These are phyloP conservation scores for Hypoxylon sp. DNA, from an alignment of 2,329 filamentous ascomycete genomes.

Conservation along the genomic window DNA sequence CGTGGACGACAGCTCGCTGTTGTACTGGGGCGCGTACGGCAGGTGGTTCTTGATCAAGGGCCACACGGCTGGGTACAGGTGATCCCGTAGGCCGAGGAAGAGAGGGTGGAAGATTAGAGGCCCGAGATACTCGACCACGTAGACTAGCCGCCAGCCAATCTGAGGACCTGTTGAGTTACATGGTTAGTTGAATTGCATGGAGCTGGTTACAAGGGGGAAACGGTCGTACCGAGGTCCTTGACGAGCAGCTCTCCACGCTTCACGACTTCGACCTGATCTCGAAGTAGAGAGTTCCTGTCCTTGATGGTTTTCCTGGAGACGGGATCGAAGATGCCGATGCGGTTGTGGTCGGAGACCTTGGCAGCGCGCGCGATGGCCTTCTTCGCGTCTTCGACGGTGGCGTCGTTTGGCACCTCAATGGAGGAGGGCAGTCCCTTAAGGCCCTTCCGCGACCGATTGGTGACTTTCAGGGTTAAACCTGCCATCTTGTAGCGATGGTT, in stretches of 20 bases:
- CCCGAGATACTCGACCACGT: slow-evolving; percentile 94
- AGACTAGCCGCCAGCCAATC: slow-evolving; percentile 93
- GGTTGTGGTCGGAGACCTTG: slow-evolving; percentile 70
- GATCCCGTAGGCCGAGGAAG: slow-evolving; percentile 79
- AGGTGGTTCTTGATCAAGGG: slow-evolving; percentile 62
- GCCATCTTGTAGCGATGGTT: slow-evolving; percentile 40
- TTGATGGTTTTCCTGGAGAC: slow-evolving; percentile 74
- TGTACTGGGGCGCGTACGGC: slow-evolving; percentile 56
- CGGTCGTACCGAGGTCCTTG: slow-evolving; percentile 87
- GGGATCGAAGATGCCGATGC: slow-evolving; percentile 74
- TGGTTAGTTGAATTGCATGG: slow-evolving; percentile 43
- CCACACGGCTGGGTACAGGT: slow-evolving; percentile 72
- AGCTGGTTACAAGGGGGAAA: slow-evolving; percentile 1
- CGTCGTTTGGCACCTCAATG: slow-evolving; percentile 64
- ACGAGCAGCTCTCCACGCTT: slow-evolving; percentile 77
- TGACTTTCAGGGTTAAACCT: slow-evolving; percentile 52
- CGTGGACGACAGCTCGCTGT: slow-evolving; percentile 69
- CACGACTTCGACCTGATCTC: slow-evolving; percentile 64
- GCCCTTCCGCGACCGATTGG: slow-evolving; percentile 51
- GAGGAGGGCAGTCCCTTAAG: slow-evolving; percentile 68
- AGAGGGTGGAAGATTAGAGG: slow-evolving; percentile 89
- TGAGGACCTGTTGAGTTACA: slow-evolving; percentile 76
- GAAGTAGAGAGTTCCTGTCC: slow-evolving; percentile 70
- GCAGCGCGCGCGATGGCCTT: slow-evolving; percentile 66
- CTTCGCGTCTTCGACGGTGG: slow-evolving; percentile 75